These are phyloP conservation scores for Salix brachista DNA, from an alignment of 345 rosid species.

Conservation along the genomic window DNA sequence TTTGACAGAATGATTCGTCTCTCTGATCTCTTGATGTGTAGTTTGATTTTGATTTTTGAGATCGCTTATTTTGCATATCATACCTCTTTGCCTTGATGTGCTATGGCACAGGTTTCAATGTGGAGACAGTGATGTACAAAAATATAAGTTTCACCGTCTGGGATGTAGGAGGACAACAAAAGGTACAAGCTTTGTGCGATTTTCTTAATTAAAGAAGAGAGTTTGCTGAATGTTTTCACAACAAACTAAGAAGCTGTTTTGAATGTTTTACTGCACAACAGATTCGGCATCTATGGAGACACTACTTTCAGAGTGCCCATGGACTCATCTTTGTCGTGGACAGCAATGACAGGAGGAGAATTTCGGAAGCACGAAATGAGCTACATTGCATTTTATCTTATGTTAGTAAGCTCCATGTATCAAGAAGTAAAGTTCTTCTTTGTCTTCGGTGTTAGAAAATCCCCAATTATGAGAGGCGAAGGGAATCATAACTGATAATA, in stretches of 20 bases:
- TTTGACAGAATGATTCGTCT: neutral
- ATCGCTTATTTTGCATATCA: neutral
- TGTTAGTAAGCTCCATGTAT: constrained; percentile 32
- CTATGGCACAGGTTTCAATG: constrained; percentile 50
- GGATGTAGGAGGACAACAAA: constrained; percentile 70
- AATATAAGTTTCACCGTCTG: constrained; percentile 54
- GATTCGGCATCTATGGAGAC: constrained; percentile 79
- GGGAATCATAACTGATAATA: neutral
- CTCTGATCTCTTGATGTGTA: neutral
- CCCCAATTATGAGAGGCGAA: neutral
- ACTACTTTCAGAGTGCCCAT: constrained; percentile 52
- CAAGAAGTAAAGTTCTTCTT: neutral
- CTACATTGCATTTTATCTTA: constrained; percentile 53
- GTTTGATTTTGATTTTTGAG: neutral
- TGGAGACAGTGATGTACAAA: constrained; percentile 58
- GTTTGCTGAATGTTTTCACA: neutral
- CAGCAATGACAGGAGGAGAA: constrained; percentile 50
- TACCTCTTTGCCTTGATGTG: neutral
- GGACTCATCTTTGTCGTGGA: constrained; percentile 76
- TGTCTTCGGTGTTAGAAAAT: neutral
- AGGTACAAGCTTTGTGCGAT: constrained; percentile 31
- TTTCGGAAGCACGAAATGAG: constrained; percentile 71
- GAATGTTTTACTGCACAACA: constrained; percentile 16
- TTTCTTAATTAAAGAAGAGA: neutral
- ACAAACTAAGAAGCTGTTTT: neutral